Evolutionary conservation across 257 asterid species (phyloP), one percentile per base, ranked within the genome.

Genomic region (Hygrophila difformis): DNA sequence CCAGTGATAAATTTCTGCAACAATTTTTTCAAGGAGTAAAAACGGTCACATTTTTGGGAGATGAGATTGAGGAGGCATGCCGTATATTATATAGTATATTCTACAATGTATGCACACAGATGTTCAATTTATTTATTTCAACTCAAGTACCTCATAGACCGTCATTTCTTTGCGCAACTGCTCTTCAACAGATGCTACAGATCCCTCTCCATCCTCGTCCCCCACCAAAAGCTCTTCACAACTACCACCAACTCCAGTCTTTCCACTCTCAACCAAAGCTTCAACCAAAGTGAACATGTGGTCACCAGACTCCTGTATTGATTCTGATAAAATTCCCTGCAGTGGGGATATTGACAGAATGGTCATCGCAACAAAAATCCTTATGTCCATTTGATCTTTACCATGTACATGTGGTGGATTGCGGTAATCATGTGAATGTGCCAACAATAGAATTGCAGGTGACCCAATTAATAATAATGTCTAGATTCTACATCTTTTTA

Each of bases 141-240:
- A 42, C 33, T n/a, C 38, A 18, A 8, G 12, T 69, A 89, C 98
- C 96, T 91, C 96, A 53, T 82, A 91, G 29, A 91, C 82, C 13
- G 89, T 79, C 96, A 91, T 91, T 77, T 91, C 96, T 74, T 82
- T 86, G 23, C 63, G 92, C 55, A 91, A 63, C 65, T 86, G 96
- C 58, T 91, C 96, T 74, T 91, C 96, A 39, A 77, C 80, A 45
- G 96, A 86, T 61, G 95, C 92, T 37, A 86, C 94, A 15, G 94
- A 72, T 53, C 74, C 63, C 49, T 80, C 96, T 51, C 80, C 84
- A 10, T 91, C 96, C 57, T 86, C 98, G 43, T 89, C 98, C 38
- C 86, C 92, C 12, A 45, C 72, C 39, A 75, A 68, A 55, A 89
- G 77, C 69, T 91, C 98, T 67, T 91, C 98, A 48, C 74, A 56